These are phyloP conservation scores for Elaeis oleifera DNA, from an alignment of 202 grass and related monocot species.

Conservation along the genomic window DNA sequence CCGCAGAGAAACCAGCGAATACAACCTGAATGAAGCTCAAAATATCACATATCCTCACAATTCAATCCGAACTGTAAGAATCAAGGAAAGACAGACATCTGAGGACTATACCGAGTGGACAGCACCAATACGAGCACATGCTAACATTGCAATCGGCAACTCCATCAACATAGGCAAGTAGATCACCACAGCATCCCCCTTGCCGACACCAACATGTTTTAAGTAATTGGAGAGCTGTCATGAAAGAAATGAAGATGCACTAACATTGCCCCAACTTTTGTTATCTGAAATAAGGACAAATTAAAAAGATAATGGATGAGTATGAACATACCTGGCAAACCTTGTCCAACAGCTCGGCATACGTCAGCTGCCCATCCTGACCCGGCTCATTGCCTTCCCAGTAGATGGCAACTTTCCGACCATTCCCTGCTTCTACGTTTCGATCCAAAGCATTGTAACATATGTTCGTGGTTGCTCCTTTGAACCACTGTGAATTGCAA, in stretches of 20 bases:
- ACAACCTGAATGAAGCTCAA: conserved; percentile 55
- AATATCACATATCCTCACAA: not conserved
- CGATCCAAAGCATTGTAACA: conserved; percentile 94
- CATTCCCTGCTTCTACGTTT: conserved; percentile 53
- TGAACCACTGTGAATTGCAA: conserved; percentile 69
- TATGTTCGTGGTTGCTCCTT: conserved; percentile 79
- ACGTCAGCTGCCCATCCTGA: conserved; percentile 62
- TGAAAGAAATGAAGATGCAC: not conserved
- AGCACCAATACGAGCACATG: conserved; percentile 83
- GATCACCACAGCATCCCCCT: conserved; percentile 79
- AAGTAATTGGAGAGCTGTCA: conserved; percentile 79
- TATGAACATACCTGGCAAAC: conserved; percentile 75
- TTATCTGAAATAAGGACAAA: too few relatives aligned
- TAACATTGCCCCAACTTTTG: too few relatives aligned
- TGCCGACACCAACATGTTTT: conserved; percentile 61
- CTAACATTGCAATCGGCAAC: conserved; percentile 90
- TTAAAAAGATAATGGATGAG: not conserved
- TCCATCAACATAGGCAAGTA: conserved; percentile 97
- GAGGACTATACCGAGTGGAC: conserved; percentile 68
- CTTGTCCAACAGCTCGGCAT: conserved; percentile 62
- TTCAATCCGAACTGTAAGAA: conserved; percentile 16
- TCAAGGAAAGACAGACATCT: not conserved
- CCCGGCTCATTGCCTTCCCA: conserved; percentile 84
- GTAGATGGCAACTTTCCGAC: conserved; percentile 72
- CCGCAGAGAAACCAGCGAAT: conserved; percentile 91